These are phyloP conservation scores for Lasiodiplodia citricola DNA, from an alignment of 2,329 filamentous ascomycete genomes.

Conservation along the genomic window DNA sequence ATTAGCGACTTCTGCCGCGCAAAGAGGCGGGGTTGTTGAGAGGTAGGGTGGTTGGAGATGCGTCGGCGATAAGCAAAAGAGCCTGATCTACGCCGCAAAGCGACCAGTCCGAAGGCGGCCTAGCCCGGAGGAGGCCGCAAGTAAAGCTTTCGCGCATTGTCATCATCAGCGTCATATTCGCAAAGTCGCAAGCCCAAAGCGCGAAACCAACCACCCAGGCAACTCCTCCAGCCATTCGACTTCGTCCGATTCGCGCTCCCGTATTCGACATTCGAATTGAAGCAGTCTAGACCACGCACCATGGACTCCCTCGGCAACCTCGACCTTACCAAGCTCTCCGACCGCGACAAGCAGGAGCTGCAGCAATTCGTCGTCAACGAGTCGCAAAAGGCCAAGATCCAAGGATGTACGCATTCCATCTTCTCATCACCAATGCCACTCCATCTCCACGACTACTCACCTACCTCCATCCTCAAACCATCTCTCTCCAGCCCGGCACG, in stretches of 20 bases:
- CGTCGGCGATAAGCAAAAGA: neutral
- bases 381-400: constrained; percentile 79
- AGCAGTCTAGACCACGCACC: neutral
- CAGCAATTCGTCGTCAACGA: constrained; percentile 85
- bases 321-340: constrained; percentile 76
- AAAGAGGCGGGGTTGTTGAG: neutral
- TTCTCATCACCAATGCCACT: neutral
- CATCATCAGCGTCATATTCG: constrained; percentile 22
- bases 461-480: constrained; percentile 30
- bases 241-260: neutral
- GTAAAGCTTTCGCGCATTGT: constrained; percentile 24
- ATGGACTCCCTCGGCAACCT: constrained; percentile 21
- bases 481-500: neutral
- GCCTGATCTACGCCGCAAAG: neutral
- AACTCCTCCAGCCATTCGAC: neutral
- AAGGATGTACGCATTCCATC: constrained; percentile 42
- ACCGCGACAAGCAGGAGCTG: constrained; percentile 84
- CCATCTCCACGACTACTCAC: neutral
- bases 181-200: neutral
- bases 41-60: neutral
- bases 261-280: neutral
- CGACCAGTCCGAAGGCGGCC: neutral
- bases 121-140: neutral
- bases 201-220: neutral
- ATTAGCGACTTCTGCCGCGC: neutral